Percentiles rank a stretch among this genome's conserved stretches.
phyloP scores from a whole-genome alignment of 768 basidiomycete species.

The Pisolithus tinctorius region DNA sequence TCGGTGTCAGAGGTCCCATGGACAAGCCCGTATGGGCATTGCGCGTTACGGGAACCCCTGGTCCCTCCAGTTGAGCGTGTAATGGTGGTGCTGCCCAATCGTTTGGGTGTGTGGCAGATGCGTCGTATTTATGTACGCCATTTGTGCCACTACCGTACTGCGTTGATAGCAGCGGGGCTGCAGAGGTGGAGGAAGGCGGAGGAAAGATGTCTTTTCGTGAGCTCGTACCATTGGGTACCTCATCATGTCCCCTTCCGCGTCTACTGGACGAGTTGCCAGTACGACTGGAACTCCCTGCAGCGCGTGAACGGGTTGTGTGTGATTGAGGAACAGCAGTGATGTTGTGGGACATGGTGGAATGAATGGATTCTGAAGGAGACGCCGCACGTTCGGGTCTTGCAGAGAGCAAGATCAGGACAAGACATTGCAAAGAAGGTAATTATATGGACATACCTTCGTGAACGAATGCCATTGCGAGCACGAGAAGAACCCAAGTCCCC shows the following conservation, averaged over 20 bases:
- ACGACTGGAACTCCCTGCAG: conserved; percentile 26
- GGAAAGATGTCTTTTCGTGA: conserved; percentile 39
- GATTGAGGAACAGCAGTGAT: conserved; percentile 31
- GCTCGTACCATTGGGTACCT: conserved; percentile 34
- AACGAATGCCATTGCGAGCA: conserved; percentile 46
- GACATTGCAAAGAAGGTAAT: not conserved
- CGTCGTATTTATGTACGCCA: conserved; percentile 36
- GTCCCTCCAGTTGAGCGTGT: conserved; percentile 60
- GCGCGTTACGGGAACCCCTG: conserved; percentile 68
- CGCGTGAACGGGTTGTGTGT: conserved; percentile 21
- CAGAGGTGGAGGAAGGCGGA: conserved; percentile 43
- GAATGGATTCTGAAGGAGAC: conserved; percentile 69
- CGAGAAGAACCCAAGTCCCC: conserved; percentile 38
- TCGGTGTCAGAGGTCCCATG: conserved; percentile 20
- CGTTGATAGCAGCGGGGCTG: conserved; percentile 51
- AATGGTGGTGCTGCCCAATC: conserved; percentile 48
- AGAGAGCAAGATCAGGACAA: conserved; percentile 2
- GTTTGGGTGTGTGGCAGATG: conserved; percentile 25
- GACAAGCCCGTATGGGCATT: conserved; percentile 22
- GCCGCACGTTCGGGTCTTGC: conserved; percentile 54
- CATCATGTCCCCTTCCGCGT: conserved; percentile 38
- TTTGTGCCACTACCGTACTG: conserved; percentile 33
- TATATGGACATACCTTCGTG: conserved; percentile 48
- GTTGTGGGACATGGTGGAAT: conserved; percentile 65
- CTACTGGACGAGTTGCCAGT: conserved; percentile 31